Percentiles rank a stretch among this genome's conserved stretches.
phyloP scores from a whole-genome alignment of 2,329 filamentous ascomycete genomes.

The Xylariaceae sp. region DNA sequence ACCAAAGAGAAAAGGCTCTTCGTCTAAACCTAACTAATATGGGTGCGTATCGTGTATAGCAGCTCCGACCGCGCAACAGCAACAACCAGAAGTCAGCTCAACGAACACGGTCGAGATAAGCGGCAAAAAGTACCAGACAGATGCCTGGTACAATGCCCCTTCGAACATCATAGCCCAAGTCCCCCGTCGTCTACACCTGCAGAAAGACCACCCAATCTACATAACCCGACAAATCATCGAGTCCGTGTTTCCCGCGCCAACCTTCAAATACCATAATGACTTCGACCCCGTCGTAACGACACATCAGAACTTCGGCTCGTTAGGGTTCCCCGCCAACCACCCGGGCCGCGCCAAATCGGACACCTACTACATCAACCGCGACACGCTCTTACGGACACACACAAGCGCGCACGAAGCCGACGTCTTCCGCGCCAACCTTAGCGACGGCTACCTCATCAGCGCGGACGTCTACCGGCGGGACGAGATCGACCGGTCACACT shows the following conservation, averaged over 20 bases:
- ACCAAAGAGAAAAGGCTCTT: not conserved
- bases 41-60: slow-evolving; percentile 7
- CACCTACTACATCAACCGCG: slow-evolving; percentile 89
- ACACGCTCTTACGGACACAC: slow-evolving; percentile 84
- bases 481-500: slow-evolving; percentile 91
- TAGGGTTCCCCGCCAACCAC: slow-evolving; percentile 85
- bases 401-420: slow-evolving; percentile 91
- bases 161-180: slow-evolving; percentile 70
- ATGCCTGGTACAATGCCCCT: slow-evolving; percentile 84
- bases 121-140: slow-evolving; percentile 60
- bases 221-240: slow-evolving; percentile 93
- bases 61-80: slow-evolving; percentile 12
- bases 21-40: slow-evolving; percentile 14
- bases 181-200: slow-evolving; percentile 78
- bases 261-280: slow-evolving; percentile 72
- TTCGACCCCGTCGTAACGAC: slow-evolving; percentile 82
- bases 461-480: slow-evolving; percentile 95
- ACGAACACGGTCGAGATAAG: slow-evolving; percentile 53
- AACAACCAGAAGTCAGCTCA: slow-evolving; percentile 36
- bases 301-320: slow-evolving; percentile 90
- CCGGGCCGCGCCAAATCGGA: slow-evolving; percentile 83
- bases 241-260: slow-evolving; percentile 71
- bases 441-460: slow-evolving; percentile 80
- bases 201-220: slow-evolving; percentile 81
- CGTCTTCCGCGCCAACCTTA: slow-evolving; percentile 68